These are phyloP conservation scores for Hura crepitans DNA, from an alignment of 441 rosid species.

Conservation along the genomic window DNA sequence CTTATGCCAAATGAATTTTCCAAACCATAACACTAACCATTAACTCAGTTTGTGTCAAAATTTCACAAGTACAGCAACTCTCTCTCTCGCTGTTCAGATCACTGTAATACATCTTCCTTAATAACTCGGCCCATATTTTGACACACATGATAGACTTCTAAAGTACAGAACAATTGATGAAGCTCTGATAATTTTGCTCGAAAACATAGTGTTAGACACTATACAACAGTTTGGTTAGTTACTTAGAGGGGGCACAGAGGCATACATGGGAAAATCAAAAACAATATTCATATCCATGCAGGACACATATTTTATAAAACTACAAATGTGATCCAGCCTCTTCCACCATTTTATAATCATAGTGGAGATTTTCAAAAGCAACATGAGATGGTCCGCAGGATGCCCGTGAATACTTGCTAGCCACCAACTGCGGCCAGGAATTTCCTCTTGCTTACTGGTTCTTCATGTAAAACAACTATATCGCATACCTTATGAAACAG, in stretches of 20 bases:
- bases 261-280: slow-evolving; percentile 34
- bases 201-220: neutral
- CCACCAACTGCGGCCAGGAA: slow-evolving; percentile 49
- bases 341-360: slow-evolving; percentile 23
- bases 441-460: slow-evolving; percentile 56
- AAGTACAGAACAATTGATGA: neutral
- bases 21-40: neutral
- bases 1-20: neutral
- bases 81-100: neutral
- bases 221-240: slow-evolving; percentile 25
- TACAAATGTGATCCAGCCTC: slow-evolving; percentile 27
- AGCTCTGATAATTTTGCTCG: neutral
- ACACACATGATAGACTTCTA: neutral
- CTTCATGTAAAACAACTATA: slow-evolving; percentile 66
- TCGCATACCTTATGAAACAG: slow-evolving; percentile 62
- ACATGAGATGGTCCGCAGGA: slow-evolving; percentile 16
- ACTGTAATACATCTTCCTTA: neutral
- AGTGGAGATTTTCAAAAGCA: neutral
- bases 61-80: neutral
- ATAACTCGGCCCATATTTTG: neutral
- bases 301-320: slow-evolving; percentile 25
- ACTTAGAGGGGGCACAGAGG: slow-evolving; percentile 21
- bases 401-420: slow-evolving; percentile 30
- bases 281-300: slow-evolving; percentile 35
- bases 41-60: neutral